phyloP scores from a whole-genome alignment of 805 yeast genomes.

The Candida insectalens region DNA sequence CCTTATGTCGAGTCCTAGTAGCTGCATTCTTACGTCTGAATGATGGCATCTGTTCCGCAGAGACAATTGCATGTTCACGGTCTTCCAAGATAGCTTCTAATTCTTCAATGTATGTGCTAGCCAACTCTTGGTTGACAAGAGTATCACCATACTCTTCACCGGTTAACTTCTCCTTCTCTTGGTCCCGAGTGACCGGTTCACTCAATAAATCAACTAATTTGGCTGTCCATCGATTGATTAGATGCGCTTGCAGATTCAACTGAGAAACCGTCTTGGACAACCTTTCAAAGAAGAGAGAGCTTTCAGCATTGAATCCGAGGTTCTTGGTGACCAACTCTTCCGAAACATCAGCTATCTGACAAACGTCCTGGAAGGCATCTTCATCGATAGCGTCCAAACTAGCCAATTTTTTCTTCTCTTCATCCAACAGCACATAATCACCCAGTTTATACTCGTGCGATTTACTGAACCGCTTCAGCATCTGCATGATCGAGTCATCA shows the following conservation, averaged over 20 bases:
- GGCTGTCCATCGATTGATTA: constrained; percentile 42
- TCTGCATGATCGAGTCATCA: constrained; percentile 16
- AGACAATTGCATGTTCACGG: constrained; percentile 27
- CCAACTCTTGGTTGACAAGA: constrained; percentile 64
- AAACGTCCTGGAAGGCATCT: constrained; percentile 1
- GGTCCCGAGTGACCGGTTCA: constrained; percentile 30
- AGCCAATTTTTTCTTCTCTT: neutral
- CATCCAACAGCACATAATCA: neutral
- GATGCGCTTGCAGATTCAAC: constrained; percentile 41
- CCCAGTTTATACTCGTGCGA: constrained; percentile 5
- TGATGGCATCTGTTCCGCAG: constrained; percentile 14
- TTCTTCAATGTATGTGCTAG: constrained; percentile 47
- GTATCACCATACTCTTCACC: constrained; percentile 76
- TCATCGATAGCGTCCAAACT: constrained; percentile 1
- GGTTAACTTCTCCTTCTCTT: constrained; percentile 24
- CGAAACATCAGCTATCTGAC: neutral
- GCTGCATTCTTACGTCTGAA: constrained; percentile 5
- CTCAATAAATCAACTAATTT: constrained; percentile 33
- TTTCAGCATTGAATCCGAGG: constrained; percentile 1
- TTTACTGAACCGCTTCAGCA: constrained; percentile 11
- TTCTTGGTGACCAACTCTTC: neutral
- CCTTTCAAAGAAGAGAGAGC: constrained; percentile 11
- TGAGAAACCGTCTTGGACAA: constrained; percentile 18
- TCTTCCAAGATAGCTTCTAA: constrained; percentile 38
- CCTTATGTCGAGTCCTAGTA: constrained; percentile 4